These are phyloP conservation scores for Venturia carpophila DNA, from an alignment of 2,329 filamentous ascomycete species.

Conservation along the genomic window DNA sequence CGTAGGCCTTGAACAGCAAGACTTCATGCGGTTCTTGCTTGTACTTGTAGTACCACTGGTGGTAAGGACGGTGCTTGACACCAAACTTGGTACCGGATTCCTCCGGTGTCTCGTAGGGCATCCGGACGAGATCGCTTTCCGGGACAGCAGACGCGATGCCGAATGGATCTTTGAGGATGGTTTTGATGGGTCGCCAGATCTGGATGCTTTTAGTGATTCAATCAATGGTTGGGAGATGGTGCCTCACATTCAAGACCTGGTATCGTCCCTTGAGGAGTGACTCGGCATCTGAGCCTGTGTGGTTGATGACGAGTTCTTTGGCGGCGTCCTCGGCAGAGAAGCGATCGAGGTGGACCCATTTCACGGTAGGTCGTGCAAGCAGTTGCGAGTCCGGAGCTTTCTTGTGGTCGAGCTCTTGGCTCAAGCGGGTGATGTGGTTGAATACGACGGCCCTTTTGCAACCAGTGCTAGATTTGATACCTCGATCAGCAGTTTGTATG, in stretches of 20 bases:
- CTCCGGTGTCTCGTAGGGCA: slow-evolving; percentile 28
- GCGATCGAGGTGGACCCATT: slow-evolving; percentile 15
- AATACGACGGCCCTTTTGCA: slow-evolving; percentile 2
- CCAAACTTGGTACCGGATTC: slow-evolving; percentile 28
- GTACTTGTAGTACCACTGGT: too few relatives aligned
- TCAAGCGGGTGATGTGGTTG: slow-evolving; percentile 10
- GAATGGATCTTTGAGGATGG: slow-evolving; percentile 28
- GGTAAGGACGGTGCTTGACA: too few relatives aligned
- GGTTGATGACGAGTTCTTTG: slow-evolving; percentile 18
- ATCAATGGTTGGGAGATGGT: not conserved
- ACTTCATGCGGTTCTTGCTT: too few relatives aligned
- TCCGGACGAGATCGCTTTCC: slow-evolving; percentile 26
- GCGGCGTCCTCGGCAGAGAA: slow-evolving; percentile 6
- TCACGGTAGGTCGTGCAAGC: not conserved
- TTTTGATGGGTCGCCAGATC: slow-evolving; percentile 30
- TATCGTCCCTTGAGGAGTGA: slow-evolving; percentile 26
- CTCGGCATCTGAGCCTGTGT: slow-evolving; percentile 28
- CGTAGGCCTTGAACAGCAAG: too few relatives aligned
- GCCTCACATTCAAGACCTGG: slow-evolving; percentile 30
- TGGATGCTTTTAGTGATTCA: not conserved
- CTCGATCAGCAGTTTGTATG: not conserved
- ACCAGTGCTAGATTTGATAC: not conserved
- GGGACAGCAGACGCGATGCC: slow-evolving; percentile 28
- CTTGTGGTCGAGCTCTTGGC: slow-evolving; percentile 15
- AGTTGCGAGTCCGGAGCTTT: slow-evolving; percentile 13